Evolutionary conservation across 208 protist genomes (phyloP), one percentile per base, ranked within the genome.

Genomic region (Wallacemonas sp.): DNA sequence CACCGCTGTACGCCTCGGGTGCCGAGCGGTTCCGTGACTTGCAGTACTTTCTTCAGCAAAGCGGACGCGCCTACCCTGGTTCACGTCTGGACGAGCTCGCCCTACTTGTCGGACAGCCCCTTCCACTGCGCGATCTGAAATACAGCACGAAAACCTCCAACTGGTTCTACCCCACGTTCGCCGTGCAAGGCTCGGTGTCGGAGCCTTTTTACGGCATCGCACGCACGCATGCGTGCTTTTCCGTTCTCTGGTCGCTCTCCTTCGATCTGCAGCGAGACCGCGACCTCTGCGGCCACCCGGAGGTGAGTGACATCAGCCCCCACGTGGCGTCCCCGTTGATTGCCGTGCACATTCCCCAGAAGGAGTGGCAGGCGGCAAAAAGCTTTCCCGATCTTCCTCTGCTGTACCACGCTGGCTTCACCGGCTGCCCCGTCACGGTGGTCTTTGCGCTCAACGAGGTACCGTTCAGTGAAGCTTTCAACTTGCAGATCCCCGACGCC

Each of bases 151-250:
- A 77, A 27, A 45, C 79, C 3, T 10, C 63, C 2, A 45, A 42
- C 4, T 95, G 90, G 90, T 93, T 92, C 76, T 93, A 89, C 63
- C 90, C 90, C 6, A 76, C 34, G 10, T 77, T 87, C 57, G 73
- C 81, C 32, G 42, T 78, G 19, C 54, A 55, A 15, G 87, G 87
- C 10, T 57, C 66, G 5, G 33, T 84, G 0, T 69, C 77, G 13
- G 74, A 81, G 26, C 76, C 78, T 32, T 83, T 86, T 42, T 79
- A 84, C 62, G 75, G 78, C 27, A 85, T 92, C 63, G 53, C 67
- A 27, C 63, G 68, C 37, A 61, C 70, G 15, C 52, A 59, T 4
- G 89, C 79, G 2, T 83, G 72, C 5, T 76, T 91, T 46, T 53
- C 19, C 32, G 78, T 95, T 34, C 79, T 76, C 34, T 95, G 89